Percentiles rank a stretch among this genome's conserved stretches.
phyloP scores from a whole-genome alignment of 169 alveolate species.

The Sarcocystis neurona region DNA sequence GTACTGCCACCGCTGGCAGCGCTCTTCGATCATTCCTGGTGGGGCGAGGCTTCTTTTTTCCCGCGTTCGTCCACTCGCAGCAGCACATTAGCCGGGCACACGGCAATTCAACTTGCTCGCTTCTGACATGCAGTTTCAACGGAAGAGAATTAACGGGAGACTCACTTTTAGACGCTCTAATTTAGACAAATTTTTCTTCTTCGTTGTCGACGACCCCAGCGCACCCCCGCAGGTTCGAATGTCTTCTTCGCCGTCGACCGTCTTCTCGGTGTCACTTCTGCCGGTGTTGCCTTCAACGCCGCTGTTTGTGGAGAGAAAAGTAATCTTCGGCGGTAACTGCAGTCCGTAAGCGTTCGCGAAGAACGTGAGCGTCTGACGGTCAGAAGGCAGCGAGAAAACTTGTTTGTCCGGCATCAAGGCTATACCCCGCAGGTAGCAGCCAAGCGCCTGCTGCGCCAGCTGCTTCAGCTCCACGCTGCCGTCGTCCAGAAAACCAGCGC shows the following conservation, averaged over 20 bases:
- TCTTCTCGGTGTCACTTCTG: background rate
- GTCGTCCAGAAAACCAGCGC: no score
- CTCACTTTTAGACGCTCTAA: slow-evolving; percentile 59
- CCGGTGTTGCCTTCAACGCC: background rate
- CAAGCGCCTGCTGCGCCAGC: slow-evolving; percentile 54
- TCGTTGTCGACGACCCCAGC: slow-evolving; percentile 41
- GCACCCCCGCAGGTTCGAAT: slow-evolving; percentile 22
- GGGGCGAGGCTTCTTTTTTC: no score
- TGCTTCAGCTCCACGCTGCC: slow-evolving; percentile 55
- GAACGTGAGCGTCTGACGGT: background rate
- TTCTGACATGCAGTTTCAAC: no score
- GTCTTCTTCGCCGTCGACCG: background rate
- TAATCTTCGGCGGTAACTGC: background rate
- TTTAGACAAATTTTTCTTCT: slow-evolving; percentile 56
- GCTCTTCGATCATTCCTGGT: no score
- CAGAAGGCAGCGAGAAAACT: background rate
- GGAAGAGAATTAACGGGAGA: no score
- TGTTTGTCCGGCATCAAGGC: slow-evolving; percentile 51
- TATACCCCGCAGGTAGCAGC: slow-evolving; percentile 43
- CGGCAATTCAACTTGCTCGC: no score
- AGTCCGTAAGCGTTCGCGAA: slow-evolving; percentile 45
- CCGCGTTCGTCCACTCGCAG: no score
- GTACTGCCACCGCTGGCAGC: no score
- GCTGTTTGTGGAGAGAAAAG: background rate
- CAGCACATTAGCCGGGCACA: no score